Base-by-base conservation (phyloP, 139 green algal genomes). In the Dunaliella primolecta region DNA sequence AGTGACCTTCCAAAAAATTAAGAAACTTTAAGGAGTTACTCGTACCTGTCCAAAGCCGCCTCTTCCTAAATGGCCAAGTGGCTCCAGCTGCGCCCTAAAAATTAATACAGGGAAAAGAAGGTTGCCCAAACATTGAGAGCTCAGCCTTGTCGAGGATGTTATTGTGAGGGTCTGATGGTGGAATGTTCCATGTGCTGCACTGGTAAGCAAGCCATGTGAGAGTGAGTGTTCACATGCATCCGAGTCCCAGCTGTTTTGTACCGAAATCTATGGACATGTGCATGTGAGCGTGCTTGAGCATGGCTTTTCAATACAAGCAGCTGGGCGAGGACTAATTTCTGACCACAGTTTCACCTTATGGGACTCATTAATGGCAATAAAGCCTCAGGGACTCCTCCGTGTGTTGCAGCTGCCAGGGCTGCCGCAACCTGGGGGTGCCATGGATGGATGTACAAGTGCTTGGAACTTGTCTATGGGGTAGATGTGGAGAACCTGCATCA, bases 1-100 rank as follows among this genome's bases (percentile, higher is more conserved):
- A n/a, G n/a, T n/a, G n/a, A n/a, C n/a, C n/a, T n/a, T n/a, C n/a
- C n/a, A n/a, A n/a, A n/a, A n/a, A n/a, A n/a, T n/a, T n/a, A n/a
- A 64, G 46, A 64, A 64, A 64, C 46, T 64, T 15, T 64, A 64
- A 15, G 46, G 7, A 64, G 15, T 64, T 64, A 64, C 46, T 25
- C 46, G 46, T 29, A 89, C 86, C 72, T 15, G 83, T 0, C 86
- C 86, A 79, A 89, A 89, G 46, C 86, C 86, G n/a, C 86, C 86
- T 46, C 85, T 85, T 56, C 86, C 86, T 35, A 89, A n/a, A 1
- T 30, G 64, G 15, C 79, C 27, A 32, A 87, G 32, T 37, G 82
- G 46, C 37, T 89, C 86, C 36, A 89, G 1, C 0, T 85, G 77
- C 0, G 86, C 80, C 86, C 86, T 89, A 78, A 23, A 77, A 84